Percentiles rank a stretch among this genome's conserved stretches.
Conservation (phyloP, 129 eudicot genomes). For the Escallonia herrerae region DNA sequence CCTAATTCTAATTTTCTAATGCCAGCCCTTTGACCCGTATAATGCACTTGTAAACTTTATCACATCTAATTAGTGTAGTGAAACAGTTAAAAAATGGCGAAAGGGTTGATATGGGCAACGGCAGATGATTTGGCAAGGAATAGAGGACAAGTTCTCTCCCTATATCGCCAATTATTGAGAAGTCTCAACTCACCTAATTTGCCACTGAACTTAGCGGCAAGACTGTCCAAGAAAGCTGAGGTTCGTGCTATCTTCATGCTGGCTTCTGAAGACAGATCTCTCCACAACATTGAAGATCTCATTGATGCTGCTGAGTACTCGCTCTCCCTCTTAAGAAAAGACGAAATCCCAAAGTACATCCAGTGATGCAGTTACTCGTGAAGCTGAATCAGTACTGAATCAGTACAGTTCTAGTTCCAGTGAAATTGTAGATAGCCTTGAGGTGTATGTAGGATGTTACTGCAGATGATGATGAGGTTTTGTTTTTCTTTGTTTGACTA, state of each 20-base stretch:
- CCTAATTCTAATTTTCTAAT: no score
- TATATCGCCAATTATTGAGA: slow-evolving; percentile 72
- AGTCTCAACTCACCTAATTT: slow-evolving; percentile 69
- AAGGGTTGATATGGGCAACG: slow-evolving; percentile 81
- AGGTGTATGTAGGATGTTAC: no score
- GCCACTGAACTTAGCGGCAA: slow-evolving; percentile 75
- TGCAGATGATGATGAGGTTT: no score
- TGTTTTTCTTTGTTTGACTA: no score
- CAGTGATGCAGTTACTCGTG: slow-evolving; percentile 13
- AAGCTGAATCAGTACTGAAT: no score
- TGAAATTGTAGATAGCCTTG: no score
- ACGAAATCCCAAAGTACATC: slow-evolving; percentile 72
- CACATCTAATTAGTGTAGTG: background rate
- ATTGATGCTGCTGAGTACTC: slow-evolving; percentile 75
- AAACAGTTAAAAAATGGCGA: slow-evolving; percentile 36
- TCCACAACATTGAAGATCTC: slow-evolving; percentile 77
- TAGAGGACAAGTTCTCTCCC: slow-evolving; percentile 53
- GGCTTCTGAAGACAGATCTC: slow-evolving; percentile 72
- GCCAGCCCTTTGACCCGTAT: no score
- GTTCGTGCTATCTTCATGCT: slow-evolving; percentile 73
- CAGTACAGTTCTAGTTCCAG: no score
- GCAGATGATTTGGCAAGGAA: slow-evolving; percentile 76
- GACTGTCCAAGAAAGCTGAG: slow-evolving; percentile 80
- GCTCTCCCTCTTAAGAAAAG: slow-evolving; percentile 60
- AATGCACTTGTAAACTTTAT: no score